phyloP scores from a whole-genome alignment of 2,329 filamentous ascomycete species.

The Akanthomyces muscarius region DNA sequence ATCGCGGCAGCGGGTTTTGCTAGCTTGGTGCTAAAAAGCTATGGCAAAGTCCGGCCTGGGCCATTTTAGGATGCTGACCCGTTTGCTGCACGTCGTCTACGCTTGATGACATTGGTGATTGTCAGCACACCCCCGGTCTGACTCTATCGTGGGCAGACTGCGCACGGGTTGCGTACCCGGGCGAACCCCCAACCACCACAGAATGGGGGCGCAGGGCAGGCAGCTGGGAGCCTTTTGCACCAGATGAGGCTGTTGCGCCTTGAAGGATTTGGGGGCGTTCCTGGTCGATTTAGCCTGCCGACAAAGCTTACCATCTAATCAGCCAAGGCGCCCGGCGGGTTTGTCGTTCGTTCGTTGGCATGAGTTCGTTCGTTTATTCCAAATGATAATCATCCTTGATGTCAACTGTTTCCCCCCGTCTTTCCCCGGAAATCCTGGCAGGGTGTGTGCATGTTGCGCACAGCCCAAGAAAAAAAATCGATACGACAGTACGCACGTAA shows the following conservation, averaged over 20 bases:
- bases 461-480: background rate
- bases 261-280: constrained; percentile 1
- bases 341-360: background rate
- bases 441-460: background rate
- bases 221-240: constrained; percentile 2
- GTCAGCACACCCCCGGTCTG: background rate
- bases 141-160: background rate
- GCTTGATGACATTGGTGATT: background rate
- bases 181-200: background rate
- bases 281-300: constrained; percentile 2
- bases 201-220: background rate
- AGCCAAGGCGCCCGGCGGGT: constrained; percentile 2
- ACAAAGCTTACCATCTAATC: constrained; percentile 8
- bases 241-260: constrained; percentile 13
- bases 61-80: constrained; percentile 9
- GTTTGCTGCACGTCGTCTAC: background rate
- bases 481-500: background rate
- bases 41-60: background rate
- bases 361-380: background rate
- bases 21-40: background rate
- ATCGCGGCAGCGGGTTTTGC: background rate
- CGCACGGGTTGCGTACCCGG: constrained; percentile 7
- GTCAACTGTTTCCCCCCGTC: too few species aligned
- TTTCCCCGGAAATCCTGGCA: background rate
- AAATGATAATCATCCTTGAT: background rate